Evolutionary conservation across 2,329 filamentous ascomycete species (phyloP).

Genomic region (Talaromyces marneffei): DNA sequence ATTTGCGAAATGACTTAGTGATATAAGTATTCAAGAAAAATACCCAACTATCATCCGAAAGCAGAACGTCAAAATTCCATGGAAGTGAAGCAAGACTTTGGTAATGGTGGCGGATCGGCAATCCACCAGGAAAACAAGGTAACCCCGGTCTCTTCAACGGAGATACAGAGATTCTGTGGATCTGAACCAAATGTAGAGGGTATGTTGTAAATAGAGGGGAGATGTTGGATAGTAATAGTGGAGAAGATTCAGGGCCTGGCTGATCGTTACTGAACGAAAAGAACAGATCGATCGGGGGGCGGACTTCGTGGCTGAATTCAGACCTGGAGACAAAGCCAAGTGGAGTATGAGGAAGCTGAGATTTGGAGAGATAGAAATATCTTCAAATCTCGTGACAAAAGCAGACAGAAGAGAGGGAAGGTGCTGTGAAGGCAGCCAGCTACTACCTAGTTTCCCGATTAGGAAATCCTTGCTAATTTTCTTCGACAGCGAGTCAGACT

Average conservation of each 20-base stretch:
- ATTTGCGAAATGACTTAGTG: slow-evolving; percentile 5
- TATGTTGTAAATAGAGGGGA: not conserved
- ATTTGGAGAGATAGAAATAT: not conserved
- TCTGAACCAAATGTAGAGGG: not conserved
- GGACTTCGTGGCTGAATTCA: slow-evolving; percentile 2
- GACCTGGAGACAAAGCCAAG: not conserved
- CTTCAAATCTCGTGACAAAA: not conserved
- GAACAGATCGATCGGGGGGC: not conserved
- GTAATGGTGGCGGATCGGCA: not conserved
- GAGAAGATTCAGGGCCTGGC: not conserved
- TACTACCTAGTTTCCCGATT: not conserved
- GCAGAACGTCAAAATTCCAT: not conserved
- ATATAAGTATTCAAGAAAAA: slow-evolving; percentile 9
- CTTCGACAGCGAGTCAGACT: not conserved
- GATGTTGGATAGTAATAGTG: not conserved
- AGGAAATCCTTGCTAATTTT: not conserved
- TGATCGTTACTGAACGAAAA: not conserved
- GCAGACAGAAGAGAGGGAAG: not conserved
- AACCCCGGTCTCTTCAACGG: not conserved
- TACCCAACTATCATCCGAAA: not conserved
- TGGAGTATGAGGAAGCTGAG: not conserved
- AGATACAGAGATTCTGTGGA: not conserved
- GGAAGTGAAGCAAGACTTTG: not conserved
- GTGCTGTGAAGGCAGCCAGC: not conserved
- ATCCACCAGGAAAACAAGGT: not conserved